A percentile compares a stretch with the other conserved stretches of the same genome.
These are phyloP conservation scores for Cornus suecica DNA, from an alignment of 148 eudicot genomes.

Conservation along the genomic window DNA sequence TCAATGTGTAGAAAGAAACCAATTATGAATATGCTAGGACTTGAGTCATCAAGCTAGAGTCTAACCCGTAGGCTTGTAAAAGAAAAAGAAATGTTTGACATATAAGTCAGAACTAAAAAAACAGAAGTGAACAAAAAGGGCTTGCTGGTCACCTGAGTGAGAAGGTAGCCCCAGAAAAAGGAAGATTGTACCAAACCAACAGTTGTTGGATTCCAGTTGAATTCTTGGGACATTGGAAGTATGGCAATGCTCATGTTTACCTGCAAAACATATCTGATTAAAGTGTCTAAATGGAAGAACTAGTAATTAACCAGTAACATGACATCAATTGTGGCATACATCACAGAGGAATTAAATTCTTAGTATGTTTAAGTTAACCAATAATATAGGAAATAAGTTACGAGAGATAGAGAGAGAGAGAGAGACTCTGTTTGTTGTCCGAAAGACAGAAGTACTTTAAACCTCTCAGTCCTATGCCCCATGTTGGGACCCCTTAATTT, in stretches of 20 bases:
- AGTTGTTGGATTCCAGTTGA: conserved; percentile 73
- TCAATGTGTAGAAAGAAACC: not conserved
- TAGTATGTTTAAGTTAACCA: not conserved
- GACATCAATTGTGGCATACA: not conserved
- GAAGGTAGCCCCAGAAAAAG: conserved; percentile 98
- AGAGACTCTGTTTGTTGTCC: no score
- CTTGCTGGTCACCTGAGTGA: conserved; percentile 65
- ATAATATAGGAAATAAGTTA: no score
- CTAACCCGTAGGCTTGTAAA: not conserved
- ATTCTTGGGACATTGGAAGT: conserved; percentile 90
- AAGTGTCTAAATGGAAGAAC: conserved; percentile 14
- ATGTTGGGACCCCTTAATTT: not conserved
- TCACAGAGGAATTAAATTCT: not conserved
- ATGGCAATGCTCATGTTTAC: conserved; percentile 99
- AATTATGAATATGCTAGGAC: not conserved
- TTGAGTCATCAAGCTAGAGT: not conserved
- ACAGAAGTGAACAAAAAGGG: not conserved
- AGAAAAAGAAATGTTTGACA: not conserved
- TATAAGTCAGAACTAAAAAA: not conserved
- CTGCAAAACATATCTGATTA: conserved; percentile 41
- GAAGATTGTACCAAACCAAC: conserved; percentile 96
- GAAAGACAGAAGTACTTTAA: no score
- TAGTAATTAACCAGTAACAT: not conserved
- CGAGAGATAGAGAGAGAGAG: no score
- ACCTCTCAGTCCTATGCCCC: not conserved